Conservation (phyloP, 2,329 filamentous ascomycete genomes). For the Fusarium sp. region DNA sequence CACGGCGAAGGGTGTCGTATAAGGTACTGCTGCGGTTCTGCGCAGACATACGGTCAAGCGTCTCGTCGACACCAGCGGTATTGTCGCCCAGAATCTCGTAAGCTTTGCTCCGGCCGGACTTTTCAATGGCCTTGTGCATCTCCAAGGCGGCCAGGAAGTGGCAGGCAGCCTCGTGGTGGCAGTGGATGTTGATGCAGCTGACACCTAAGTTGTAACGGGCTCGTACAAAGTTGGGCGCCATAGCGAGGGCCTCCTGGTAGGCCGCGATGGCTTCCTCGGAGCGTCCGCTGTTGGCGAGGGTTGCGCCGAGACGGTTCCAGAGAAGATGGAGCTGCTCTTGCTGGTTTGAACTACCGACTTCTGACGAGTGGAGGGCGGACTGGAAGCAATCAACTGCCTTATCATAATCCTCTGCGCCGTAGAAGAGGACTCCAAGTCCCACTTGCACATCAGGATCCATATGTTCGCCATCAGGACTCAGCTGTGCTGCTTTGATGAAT, state of each 20-base stretch:
- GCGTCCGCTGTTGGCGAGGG: conserved; percentile 92
- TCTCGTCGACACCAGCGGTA: conserved; percentile 68
- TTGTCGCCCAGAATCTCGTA: conserved; percentile 80
- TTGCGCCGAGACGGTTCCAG: conserved; percentile 97
- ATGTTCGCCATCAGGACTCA: conserved; percentile 90
- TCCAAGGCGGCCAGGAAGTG: conserved; percentile 91
- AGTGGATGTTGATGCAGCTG: conserved; percentile 96
- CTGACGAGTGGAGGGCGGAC: conserved; percentile 86
- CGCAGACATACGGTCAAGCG: conserved; percentile 87
- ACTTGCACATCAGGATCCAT: conserved; percentile 99
- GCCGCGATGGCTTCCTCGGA: conserved; percentile 97
- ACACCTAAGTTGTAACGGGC: conserved; percentile 97
- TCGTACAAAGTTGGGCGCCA: conserved; percentile 96
- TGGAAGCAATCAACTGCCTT: conserved; percentile 99
- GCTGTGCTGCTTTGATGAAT: conserved; percentile 92
- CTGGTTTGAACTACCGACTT: conserved; percentile 85
- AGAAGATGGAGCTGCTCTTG: conserved; percentile 90
- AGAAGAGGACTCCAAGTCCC: conserved; percentile 95
- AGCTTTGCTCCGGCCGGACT: conserved; percentile 84
- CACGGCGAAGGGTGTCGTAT: conserved; percentile 91
- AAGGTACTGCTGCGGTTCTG: conserved; percentile 98
- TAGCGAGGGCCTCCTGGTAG: conserved; percentile 90
- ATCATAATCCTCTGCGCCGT: conserved; percentile 96
- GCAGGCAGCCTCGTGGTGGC: conserved; percentile 90
- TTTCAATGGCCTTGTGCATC: conserved; percentile 96